Base-by-base conservation (phyloP, 2,329 filamentous ascomycete genomes). In the Diaporthe humulicola region DNA sequence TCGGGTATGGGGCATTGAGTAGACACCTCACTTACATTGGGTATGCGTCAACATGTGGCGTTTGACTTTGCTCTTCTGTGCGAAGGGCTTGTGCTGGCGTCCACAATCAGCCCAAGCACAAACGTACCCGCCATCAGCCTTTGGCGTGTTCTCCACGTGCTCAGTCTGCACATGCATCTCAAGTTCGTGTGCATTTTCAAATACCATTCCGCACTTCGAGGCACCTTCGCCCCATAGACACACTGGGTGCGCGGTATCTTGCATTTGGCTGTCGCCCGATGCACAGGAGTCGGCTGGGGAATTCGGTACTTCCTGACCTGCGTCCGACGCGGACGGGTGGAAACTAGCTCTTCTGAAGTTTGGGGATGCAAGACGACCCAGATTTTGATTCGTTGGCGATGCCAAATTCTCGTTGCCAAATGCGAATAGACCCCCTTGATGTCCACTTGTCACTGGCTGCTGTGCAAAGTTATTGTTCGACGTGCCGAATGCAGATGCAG, bases 1-100 rank as follows among this genome's bases (percentile, higher is more conserved):
- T 60, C 64, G 50, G 10, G n/a, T 42, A 8, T 17, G 52, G n/a
- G 9, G 45, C 52, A 22, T 42, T 22, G 15, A 6, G 33, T 28
- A 12, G 10, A 28, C 12, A 36, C 12, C 12, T 19, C 61, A 85
- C 90, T 85, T 83, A 91, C 90, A 90, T 70, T 90, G 90, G 22
- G 91, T 93, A 79, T 93, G 91, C 3, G 89, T 90, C 77, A 92
- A 90, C 81, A 93, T 87, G 78, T 93, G 91, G 58, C 91, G 85
- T 77, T 92, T 90, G 25, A 93, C 85, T 79, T 93, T 93, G 80
- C 90, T 91, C 78, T 89, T 86, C 78, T 91, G 90, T 2, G 85
- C 86, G 76, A 92, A 92, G 22, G 85, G 85, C 48, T 87, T 83
- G 48, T 85, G 61, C 82, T 85, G 48, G 82, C 76, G 77, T 45